Conservation (phyloP, 2,329 filamentous ascomycete genomes). For the Stromatinia cepivora region DNA sequence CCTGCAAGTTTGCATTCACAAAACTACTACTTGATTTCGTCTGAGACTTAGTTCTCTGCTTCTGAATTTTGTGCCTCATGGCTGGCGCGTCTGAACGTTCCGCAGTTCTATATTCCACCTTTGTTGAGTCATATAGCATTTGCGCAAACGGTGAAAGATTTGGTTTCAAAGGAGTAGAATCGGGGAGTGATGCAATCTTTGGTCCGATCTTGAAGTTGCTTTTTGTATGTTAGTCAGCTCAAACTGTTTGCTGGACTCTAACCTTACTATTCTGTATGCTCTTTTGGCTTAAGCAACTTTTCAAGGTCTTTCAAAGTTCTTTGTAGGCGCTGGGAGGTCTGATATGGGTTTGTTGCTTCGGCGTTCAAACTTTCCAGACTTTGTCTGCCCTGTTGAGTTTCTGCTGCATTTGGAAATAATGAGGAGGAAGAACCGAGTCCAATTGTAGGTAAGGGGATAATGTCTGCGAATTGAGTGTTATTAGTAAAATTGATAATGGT, state of each 20-base stretch:
- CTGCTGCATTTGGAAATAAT: slow-evolving; percentile 54
- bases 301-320: slow-evolving; percentile 73
- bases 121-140: slow-evolving; percentile 39
- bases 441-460: slow-evolving; percentile 64
- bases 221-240: slow-evolving; percentile 31
- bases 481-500: slow-evolving; percentile 27
- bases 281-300: slow-evolving; percentile 69
- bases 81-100: slow-evolving; percentile 7
- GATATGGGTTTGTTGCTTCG: slow-evolving; percentile 60
- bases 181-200: slow-evolving; percentile 29
- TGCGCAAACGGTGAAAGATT: slow-evolving; percentile 39
- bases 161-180: slow-evolving; percentile 27
- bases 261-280: slow-evolving; percentile 59
- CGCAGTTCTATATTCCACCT: slow-evolving; percentile 27
- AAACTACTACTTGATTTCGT: slow-evolving; percentile 24
- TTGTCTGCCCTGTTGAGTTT: slow-evolving; percentile 52
- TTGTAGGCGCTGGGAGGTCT: slow-evolving; percentile 65
- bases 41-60: slow-evolving; percentile 29
- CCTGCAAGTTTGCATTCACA: slow-evolving; percentile 13
- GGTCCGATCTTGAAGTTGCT: slow-evolving; percentile 61
- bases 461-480: slow-evolving; percentile 48
- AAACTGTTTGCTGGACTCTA: neutral
- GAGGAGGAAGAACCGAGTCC: slow-evolving; percentile 53
- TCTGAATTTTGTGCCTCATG: slow-evolving; percentile 19
- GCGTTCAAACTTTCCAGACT: slow-evolving; percentile 68